phyloP scores from a whole-genome alignment of 2,329 filamentous ascomycete genomes.

The Bipolaris cookei region DNA sequence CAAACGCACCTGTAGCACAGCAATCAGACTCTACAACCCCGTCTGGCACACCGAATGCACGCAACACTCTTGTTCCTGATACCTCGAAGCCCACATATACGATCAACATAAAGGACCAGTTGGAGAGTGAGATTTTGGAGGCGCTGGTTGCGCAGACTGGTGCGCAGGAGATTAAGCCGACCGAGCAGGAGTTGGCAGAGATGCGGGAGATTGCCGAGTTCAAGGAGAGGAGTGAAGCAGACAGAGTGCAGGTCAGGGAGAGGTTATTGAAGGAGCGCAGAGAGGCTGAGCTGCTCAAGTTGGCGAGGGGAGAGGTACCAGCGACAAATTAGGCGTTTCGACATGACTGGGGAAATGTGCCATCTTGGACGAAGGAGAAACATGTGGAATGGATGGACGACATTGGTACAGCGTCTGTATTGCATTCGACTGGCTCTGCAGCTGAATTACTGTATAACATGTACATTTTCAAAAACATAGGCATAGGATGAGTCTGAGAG shows the following conservation, averaged over 20 bases:
- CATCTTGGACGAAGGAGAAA: not conserved
- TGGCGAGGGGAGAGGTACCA: constrained; percentile 55
- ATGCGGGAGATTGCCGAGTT: constrained; percentile 64
- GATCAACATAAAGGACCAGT: constrained; percentile 66
- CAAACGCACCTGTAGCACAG: constrained; percentile 22
- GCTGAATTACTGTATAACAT: constrained; percentile 12
- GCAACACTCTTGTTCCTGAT: constrained; percentile 36
- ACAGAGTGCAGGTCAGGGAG: constrained; percentile 62
- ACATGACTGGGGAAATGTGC: not conserved
- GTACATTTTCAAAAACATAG: constrained; percentile 5
- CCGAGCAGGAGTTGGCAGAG: constrained; percentile 64
- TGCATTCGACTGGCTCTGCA: not conserved
- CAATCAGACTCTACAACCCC: constrained; percentile 25
- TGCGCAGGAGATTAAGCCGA: constrained; percentile 63
- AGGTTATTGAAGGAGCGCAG: constrained; percentile 64
- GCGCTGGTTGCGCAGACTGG: constrained; percentile 68
- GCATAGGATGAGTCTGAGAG: not conserved
- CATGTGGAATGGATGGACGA: not conserved
- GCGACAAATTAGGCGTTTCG: constrained; percentile 4
- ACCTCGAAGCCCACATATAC: constrained; percentile 50
- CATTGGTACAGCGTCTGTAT: not conserved
- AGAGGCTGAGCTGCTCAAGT: constrained; percentile 65
- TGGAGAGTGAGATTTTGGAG: constrained; percentile 67
- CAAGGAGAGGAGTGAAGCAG: constrained; percentile 58
- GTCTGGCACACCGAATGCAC: constrained; percentile 27